Conservation (phyloP, 192 early-diverging fungal species). For the Gaertneriomyces semiglobifer region DNA sequence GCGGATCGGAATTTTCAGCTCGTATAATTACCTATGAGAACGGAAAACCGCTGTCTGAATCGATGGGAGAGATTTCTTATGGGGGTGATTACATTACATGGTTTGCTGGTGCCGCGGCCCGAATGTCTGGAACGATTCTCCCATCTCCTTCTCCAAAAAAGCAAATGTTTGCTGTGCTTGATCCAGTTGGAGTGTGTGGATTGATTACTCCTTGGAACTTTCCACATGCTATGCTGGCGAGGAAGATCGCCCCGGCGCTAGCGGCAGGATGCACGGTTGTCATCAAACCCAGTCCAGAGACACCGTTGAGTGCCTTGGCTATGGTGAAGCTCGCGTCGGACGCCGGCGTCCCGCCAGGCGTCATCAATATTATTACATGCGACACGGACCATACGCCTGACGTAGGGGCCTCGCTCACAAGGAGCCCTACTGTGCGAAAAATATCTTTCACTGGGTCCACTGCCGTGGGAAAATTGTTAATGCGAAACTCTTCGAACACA, state of each 20-base stretch:
- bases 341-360: slow-evolving; percentile 62
- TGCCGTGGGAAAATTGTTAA: slow-evolving; percentile 61
- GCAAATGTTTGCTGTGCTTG: slow-evolving; percentile 66
- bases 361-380: slow-evolving; percentile 64
- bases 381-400: slow-evolving; percentile 45
- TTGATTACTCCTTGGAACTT: slow-evolving; percentile 61
- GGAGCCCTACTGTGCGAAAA: slow-evolving; percentile 60
- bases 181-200: slow-evolving; percentile 65
- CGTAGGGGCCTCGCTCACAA: slow-evolving; percentile 59
- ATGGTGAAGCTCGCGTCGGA: slow-evolving; percentile 31
- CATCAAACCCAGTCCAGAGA: slow-evolving; percentile 58
- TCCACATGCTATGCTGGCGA: slow-evolving; percentile 79
- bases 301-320: slow-evolving; percentile 38
- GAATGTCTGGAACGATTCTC: slow-evolving; percentile 70
- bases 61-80: slow-evolving; percentile 56
- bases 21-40: slow-evolving; percentile 79
- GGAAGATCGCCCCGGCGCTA: slow-evolving; percentile 71
- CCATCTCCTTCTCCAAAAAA: slow-evolving; percentile 52
- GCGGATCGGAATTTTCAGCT: slow-evolving; percentile 29
- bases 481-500: slow-evolving; percentile 55
- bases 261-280: slow-evolving; percentile 74
- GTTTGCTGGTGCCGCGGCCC: slow-evolving; percentile 77
- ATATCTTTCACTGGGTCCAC: slow-evolving; percentile 81
- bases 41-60: slow-evolving; percentile 60
- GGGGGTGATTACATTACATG: slow-evolving; percentile 71